Conservation (phyloP, 176 grass and related monocot genomes). For the Carex parvula region DNA sequence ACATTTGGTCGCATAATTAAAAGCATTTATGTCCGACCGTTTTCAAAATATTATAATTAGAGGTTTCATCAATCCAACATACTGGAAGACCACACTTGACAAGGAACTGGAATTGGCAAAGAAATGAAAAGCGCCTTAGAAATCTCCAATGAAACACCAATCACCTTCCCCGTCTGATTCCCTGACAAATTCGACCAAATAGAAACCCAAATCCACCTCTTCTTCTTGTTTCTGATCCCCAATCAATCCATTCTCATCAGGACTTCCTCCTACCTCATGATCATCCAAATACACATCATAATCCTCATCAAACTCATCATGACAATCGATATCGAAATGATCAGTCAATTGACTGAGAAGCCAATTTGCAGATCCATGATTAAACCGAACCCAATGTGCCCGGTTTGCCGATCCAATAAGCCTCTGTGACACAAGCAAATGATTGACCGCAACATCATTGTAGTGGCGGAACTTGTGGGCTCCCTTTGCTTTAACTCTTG, state of each 20-base stretch:
- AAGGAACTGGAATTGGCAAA: too few species aligned
- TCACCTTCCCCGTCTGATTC: not conserved
- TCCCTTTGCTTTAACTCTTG: not conserved
- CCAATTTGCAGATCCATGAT: constrained; percentile 9
- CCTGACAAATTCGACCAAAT: constrained; percentile 18
- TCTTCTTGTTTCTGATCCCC: not conserved
- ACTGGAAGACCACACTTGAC: too few species aligned
- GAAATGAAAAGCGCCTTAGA: not conserved
- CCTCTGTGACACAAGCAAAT: not conserved
- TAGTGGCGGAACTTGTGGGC: not conserved
- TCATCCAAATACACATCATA: constrained; percentile 13
- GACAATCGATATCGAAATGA: not conserved
- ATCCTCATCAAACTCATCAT: not conserved
- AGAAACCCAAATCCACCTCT: constrained; percentile 4
- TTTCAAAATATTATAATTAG: too few species aligned
- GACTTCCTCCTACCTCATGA: not conserved
- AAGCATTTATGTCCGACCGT: too few species aligned
- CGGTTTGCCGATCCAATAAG: not conserved
- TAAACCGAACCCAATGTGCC: constrained; percentile 2
- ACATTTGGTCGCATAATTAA: too few species aligned
- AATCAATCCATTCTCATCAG: constrained; percentile 6
- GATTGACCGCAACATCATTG: constrained; percentile 3
- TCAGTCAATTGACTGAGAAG: not conserved
- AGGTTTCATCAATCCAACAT: too few species aligned
- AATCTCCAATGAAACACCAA: constrained; percentile 16